A percentile compares a stretch with the other conserved stretches of the same genome.
These are phyloP conservation scores for Amesomyces nigricolor DNA, from an alignment of 2,329 filamentous ascomycete genomes.

Conservation along the genomic window DNA sequence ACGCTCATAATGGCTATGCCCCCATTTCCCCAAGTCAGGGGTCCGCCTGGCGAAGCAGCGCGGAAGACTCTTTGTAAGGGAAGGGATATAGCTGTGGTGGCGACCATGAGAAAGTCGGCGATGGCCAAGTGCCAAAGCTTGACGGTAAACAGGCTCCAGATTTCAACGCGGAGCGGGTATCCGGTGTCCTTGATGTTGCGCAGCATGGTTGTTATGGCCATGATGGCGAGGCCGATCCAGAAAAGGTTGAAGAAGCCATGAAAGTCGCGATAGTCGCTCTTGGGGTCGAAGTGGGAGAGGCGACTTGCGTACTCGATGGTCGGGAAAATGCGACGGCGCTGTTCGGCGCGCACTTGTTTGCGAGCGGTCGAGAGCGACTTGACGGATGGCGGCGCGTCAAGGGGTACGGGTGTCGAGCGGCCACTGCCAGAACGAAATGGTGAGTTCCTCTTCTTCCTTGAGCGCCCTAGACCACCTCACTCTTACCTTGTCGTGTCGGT, in stretches of 20 bases:
- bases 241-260: slow-evolving; percentile 97
- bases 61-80: slow-evolving; percentile 68
- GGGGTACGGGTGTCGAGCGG: slow-evolving; percentile 73
- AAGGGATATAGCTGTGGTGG: slow-evolving; percentile 63
- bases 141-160: slow-evolving; percentile 81
- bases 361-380: slow-evolving; percentile 80
- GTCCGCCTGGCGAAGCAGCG: slow-evolving; percentile 41
- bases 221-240: slow-evolving; percentile 94
- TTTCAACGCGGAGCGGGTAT: slow-evolving; percentile 74
- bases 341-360: slow-evolving; percentile 74
- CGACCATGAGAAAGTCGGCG: slow-evolving; percentile 81
- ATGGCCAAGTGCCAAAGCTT: slow-evolving; percentile 84
- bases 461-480: no score
- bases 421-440: slow-evolving; percentile 48
- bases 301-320: slow-evolving; percentile 86
- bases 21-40: slow-evolving; percentile 65
- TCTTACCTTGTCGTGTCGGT: slow-evolving; percentile 44
- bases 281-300: slow-evolving; percentile 91
- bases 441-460: neutral
- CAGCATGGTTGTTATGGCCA: slow-evolving; percentile 91
- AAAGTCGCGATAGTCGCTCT: slow-evolving; percentile 89
- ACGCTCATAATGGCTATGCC: slow-evolving; percentile 81
- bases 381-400: slow-evolving; percentile 88
- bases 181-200: slow-evolving; percentile 93
- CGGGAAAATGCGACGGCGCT: slow-evolving; percentile 80